Base-by-base conservation (phyloP, 257 asterid genomes). In the Penstemon davidsonii region DNA sequence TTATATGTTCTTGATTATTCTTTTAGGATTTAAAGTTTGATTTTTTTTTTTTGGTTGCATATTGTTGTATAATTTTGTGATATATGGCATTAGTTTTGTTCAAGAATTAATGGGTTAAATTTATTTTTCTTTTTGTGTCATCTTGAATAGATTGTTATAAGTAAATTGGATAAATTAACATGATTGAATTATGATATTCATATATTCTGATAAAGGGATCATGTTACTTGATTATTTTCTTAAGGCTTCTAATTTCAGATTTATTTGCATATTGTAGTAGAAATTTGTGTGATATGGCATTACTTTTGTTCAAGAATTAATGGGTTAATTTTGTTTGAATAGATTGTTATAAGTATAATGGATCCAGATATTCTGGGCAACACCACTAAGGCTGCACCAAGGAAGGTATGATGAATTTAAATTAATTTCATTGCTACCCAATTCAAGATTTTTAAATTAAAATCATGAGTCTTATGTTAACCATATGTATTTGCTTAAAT, bases 321-420 rank as follows among this genome's bases (percentile, higher is more conserved):
- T 60, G 12, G 0, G 36, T 53, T 66, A 11, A 70, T 46, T 42
- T 7, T 7, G 33, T 38, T 12, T 61, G 54, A 65, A 4, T 64
- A 46, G 62, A 25, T 40, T 19, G 36, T 6, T 45, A 11, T 19
- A 45, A 70, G 39, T 33, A 9, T n/a, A 63, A 81, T 77, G 85
- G 80, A 81, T 67, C 67, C 55, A 7, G 66, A 75, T 19, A 25
- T 62, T 3, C 53, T 45, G 36, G 70, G 37, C 12, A 10, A 36
- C 3, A 7, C 77, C 33, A 56, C 43, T 33, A 4, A n/a, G 37
- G 66, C 55, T 7, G 71, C 57, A 5, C 83, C 82, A 8, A 78
- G 83, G 62, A 69, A 78, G 86, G 86, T 81, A 68, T 37, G 39
- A 13, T 50, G 5, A 7, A 41, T 64, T n/a, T 45, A 7, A 52